Evolutionary conservation across 805 yeast species (phyloP).

Genomic region (Zygosaccharomyces lentus): DNA sequence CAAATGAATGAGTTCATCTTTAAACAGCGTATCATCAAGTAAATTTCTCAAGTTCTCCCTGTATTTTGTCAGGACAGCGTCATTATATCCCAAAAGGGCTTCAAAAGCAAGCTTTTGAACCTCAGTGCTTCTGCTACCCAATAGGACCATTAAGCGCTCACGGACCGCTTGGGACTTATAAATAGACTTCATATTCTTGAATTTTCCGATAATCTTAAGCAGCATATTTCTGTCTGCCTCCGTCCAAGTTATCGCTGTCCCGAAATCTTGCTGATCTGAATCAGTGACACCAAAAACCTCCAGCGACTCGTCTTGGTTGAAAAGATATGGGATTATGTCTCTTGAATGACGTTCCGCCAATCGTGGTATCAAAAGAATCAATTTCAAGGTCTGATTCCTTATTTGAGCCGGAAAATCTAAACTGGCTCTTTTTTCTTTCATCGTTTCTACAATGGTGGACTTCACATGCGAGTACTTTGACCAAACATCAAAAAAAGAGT

Average conservation of each 20-base stretch:
- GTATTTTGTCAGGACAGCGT: conserved; percentile 57
- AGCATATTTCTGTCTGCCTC: conserved; percentile 53
- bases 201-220: conserved; percentile 57
- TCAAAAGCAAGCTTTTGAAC: conserved; percentile 71
- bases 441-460: conserved; percentile 38
- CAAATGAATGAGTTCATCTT: conserved; percentile 75
- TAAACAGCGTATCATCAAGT: conserved; percentile 75
- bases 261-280: conserved; percentile 2
- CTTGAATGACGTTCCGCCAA: conserved; percentile 63
- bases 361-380: conserved; percentile 54
- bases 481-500: conserved; percentile 28
- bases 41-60: conserved; percentile 67
- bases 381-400: conserved; percentile 50
- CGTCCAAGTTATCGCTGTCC: conserved; percentile 37
- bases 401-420: conserved; percentile 41
- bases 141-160: conserved; percentile 47
- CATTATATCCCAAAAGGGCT: conserved; percentile 62
- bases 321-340: conserved; percentile 55
- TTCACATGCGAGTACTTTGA: conserved; percentile 35
- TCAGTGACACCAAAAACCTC: conserved; percentile 22
- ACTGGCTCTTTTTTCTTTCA: conserved; percentile 38
- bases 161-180: conserved; percentile 51
- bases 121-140: conserved; percentile 57
- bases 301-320: conserved; percentile 31
- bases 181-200: conserved; percentile 58